Base-by-base conservation (phyloP, 352 stramenopile genomes). In the Phytophthora chlamydospora region DNA sequence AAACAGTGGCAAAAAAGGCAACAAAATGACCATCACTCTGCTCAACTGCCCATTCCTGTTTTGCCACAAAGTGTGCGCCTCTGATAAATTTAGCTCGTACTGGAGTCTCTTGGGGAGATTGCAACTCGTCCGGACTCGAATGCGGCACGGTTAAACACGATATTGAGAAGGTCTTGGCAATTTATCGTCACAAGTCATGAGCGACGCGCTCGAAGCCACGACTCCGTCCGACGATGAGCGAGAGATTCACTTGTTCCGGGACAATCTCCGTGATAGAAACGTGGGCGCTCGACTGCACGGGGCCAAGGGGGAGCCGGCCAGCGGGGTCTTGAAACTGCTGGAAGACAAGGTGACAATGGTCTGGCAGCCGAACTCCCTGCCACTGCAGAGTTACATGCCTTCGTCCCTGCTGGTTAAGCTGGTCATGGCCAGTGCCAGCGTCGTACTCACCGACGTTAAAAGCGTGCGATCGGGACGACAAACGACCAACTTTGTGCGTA, bases 401-500 rank as follows among this genome's bases (percentile, higher is more conserved):
- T 52, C 58, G 0, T 58, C 45, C 1, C 19, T 73, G 5, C 8
- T 73, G 48, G 6, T 63, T 62, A 47, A 74, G 57, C 1, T 73
- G 76, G 56, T 64, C 54, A 45, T 68, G 32, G 42, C 16, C 8
- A 42, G 40, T 12, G 46, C 51, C 0, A 57, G 58, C 2, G 73
- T 90, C 19, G 53, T 71, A 6, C 38, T 92, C 1, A 73, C 59
- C 7, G 75, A 88, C n/a, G 78, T 91, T 5, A 70, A 68, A 41
- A 81, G 72, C 33, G 78, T 95, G 35, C 73, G 84, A 12, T 76
- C 78, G 6, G 86, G 86, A 11, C 75, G 84, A 0, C 86, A 95
- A 49, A 92, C 79, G 12, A 87, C 79, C 6, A 95, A 90, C 27
- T 85, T 95, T 46, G 75, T 93, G 38, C 77, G 86, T 39, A 95